Evolutionary conservation across 2,329 filamentous ascomycete genomes (phyloP), one percentile per base, ranked within the genome.

Genomic region (Diaporthe vaccinii): DNA sequence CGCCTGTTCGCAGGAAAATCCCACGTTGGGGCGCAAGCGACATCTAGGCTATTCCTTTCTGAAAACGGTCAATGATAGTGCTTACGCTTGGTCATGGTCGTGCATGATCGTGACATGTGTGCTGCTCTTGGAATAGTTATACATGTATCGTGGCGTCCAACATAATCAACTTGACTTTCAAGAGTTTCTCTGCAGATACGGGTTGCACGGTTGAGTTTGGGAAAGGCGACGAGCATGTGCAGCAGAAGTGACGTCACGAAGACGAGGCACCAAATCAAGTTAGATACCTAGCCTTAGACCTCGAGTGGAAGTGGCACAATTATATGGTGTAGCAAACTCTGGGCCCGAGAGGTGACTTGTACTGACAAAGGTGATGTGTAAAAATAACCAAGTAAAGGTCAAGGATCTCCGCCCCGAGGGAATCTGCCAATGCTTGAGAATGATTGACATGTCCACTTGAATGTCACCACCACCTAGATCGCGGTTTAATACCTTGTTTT

Each of bases 221-320:
- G 10, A 61, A 25, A 4, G 4, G 12, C 22, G 20, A 17, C 44
- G 28, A n/a, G 3, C 4, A 15, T 49, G 2, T 15, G 7, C 36
- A 9, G 7, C 2, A 15, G 4, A n/a, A 15, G 70, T 72, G 70
- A 72, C 70, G 70, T 72, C 70, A 72, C 57, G 4, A 62, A 51
- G 41, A 51, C 20, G 55, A 53, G 10, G 14, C 28, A 10, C 22
- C 55, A 17, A 3, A 25, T 25, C 20, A 28, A 7, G 36, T 7
- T 20, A 25, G 20, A 57, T 8, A 28, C 22, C 15, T 6, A 14
- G 25, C 28, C 15, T 10, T 8, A 20, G 22, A 3, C 10, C 20
- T 36, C 8, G 8, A 39, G 4, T 39, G 8, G 34, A 8, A 39
- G 34, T 36, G 10, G 34, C 20, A 0, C 22, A 59, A 57, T 10